Base-by-base conservation (phyloP, 1,284 basidiomycete genomes). In the Melampsora larici-populina region DNA sequence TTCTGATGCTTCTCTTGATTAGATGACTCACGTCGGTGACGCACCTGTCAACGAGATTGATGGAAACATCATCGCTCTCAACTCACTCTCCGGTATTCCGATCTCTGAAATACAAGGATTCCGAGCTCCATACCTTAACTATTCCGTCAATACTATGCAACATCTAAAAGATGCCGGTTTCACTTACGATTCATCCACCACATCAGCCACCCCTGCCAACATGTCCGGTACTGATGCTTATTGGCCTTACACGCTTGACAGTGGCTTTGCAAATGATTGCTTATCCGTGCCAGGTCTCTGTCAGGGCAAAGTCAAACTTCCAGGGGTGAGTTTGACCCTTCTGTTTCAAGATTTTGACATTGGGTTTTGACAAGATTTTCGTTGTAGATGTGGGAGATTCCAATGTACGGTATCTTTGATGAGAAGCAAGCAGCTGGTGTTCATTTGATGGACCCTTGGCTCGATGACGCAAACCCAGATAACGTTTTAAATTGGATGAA, bases 381-480 rank as follows among this genome's bases (percentile, higher is more conserved):
- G 6, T 43, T 29, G 18, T 46, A 78, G 76, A 73, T 92, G 82
- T 92, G 91, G 91, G 90, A 91, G 83, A 87, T 91, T 78, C 90
- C 90, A 2, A 91, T 92, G 90, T 91, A 91, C 82, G 89, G 89
- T 0, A 88, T 89, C 83, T 91, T 91, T 81, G 90, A 91, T 82
- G 81, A 87, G 21, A 83, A 85, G n/a, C 89, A 89, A 13, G 84
- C 84, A 11, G 84, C 80, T 29, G 90, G 89, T 0, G 84, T 86
- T 15, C 89, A 91, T 85, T 85, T 92, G 80, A 92, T 92, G 91
- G 92, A 92, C 83, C 91, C 91, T 73, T 92, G 90, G 90, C 85
- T 93, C 49, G 90, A 86, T 77, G 75, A 80, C 67, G 64, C 89
- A 80, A 87, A 90, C 82, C 83, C 85, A 7, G 89, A 71, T 64